These are phyloP conservation scores for Aspergillus steynii DNA, from an alignment of 495 filamentous ascomycete genomes.

Conservation along the genomic window DNA sequence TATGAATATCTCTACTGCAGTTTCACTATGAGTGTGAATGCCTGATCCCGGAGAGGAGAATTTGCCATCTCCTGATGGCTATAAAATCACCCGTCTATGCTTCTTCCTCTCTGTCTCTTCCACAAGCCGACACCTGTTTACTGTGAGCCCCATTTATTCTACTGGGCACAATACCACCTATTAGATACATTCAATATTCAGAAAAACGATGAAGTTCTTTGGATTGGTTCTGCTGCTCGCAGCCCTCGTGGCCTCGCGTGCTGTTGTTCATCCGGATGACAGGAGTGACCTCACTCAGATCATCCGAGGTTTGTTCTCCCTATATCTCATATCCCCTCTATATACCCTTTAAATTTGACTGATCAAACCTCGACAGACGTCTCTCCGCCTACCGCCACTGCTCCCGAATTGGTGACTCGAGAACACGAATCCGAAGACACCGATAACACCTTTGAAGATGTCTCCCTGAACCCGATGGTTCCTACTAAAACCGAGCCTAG, in stretches of 20 bases:
- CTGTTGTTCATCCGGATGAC: neutral
- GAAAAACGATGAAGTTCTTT: neutral
- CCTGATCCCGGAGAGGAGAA: too few species aligned
- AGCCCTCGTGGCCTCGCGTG: neutral
- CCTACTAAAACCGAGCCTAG: too few species aligned
- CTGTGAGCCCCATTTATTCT: neutral
- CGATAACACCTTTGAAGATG: too few species aligned
- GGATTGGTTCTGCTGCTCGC: slow-evolving; percentile 12
- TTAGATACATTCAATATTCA: too few species aligned
- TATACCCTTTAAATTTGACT: neutral
- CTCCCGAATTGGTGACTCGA: too few species aligned
- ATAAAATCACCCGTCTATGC: neutral
- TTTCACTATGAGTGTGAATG: neutral
- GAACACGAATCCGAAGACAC: too few species aligned
- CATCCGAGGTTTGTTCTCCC: neutral
- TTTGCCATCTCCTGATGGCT: neutral
- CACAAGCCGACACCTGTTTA: neutral
- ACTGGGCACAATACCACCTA: too few species aligned
- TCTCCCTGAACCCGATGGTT: too few species aligned
- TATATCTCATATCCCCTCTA: neutral
- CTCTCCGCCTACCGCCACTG: neutral
- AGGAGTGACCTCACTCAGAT: neutral
- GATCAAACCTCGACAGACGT: neutral
- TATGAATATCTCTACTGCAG: too few species aligned
- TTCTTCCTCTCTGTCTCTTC: neutral